Conservation (phyloP, 495 filamentous ascomycete species). For the Hyphodiscus hymeniophilus region DNA sequence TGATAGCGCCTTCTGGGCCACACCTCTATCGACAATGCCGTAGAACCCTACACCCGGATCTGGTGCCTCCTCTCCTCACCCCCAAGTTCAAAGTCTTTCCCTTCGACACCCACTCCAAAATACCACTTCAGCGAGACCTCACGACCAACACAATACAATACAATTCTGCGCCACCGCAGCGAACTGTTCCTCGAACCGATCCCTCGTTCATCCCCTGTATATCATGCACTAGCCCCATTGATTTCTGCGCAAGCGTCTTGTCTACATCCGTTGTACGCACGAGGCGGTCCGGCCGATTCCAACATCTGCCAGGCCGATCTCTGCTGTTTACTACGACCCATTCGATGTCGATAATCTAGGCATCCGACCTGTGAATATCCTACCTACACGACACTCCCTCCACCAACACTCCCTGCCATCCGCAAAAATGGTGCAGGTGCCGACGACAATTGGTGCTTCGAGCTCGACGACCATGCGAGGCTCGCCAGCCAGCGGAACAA, state of each 20-base stretch:
- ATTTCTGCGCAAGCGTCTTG: slow-evolving; percentile 1
- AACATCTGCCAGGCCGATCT: slow-evolving; percentile 9
- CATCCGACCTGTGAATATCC: slow-evolving; percentile 6
- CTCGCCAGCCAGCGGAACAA: slow-evolving; percentile 34
- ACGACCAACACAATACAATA: too few species aligned
- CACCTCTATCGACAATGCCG: not conserved
- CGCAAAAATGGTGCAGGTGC: slow-evolving; percentile 23
- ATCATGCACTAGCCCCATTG: not conserved
- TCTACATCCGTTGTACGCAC: not conserved
- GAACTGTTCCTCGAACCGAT: too few species aligned
- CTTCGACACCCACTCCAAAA: too few species aligned
- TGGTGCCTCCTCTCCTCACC: too few species aligned
- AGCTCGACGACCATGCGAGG: slow-evolving; percentile 29
- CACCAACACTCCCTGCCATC: not conserved
- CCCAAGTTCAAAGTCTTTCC: too few species aligned
- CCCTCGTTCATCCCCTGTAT: not conserved
- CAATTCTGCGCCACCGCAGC: too few species aligned
- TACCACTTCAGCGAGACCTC: too few species aligned
- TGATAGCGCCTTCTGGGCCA: not conserved
- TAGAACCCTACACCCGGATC: too few species aligned
- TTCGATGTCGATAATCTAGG: slow-evolving; percentile 20
- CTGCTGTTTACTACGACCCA: not conserved
- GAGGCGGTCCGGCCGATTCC: slow-evolving; percentile 5
- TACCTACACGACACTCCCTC: not conserved
- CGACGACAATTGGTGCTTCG: slow-evolving; percentile 13